These are phyloP conservation scores for Crithidia sp. DNA, from an alignment of 208 protist genomes.

Conservation along the genomic window DNA sequence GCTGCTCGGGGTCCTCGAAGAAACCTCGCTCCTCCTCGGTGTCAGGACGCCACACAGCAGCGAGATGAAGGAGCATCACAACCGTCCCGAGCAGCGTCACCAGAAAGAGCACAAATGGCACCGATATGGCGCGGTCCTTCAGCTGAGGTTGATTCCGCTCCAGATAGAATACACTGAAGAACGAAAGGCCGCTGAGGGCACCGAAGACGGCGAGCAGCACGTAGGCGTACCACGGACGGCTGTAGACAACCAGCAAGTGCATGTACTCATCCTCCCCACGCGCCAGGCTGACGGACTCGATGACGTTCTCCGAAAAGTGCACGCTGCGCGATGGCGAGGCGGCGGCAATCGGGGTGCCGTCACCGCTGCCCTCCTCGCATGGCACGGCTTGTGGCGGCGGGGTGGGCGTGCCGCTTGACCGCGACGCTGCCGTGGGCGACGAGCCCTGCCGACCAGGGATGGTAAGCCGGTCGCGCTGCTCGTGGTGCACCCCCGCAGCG, in stretches of 20 bases:
- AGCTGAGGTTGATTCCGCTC: background rate
- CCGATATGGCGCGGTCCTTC: constrained; percentile 20
- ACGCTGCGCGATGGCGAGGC: constrained; percentile 21
- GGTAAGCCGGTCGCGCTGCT: background rate
- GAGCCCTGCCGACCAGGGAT: background rate
- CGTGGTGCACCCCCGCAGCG: background rate
- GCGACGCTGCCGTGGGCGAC: background rate
- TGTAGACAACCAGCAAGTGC: constrained; percentile 30
- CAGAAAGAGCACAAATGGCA: constrained; percentile 27
- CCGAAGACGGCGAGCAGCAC: constrained; percentile 21
- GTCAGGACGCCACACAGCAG: constrained; percentile 18
- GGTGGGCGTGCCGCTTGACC: background rate
- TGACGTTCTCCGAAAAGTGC: constrained; percentile 30
- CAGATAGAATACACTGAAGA: constrained; percentile 15
- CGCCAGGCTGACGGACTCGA: constrained; percentile 27
- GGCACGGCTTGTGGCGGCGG: background rate
- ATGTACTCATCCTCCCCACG: constrained; percentile 30
- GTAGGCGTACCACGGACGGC: constrained; percentile 36
- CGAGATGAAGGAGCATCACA: constrained; percentile 13
- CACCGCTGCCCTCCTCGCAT: background rate
- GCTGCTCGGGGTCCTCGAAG: constrained; percentile 27
- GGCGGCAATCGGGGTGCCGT: background rate
- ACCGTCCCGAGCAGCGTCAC: constrained; percentile 1
- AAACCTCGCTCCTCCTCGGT: constrained; percentile 25
- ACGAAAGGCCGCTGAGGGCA: constrained; percentile 13